Percentiles rank a stretch among this genome's conserved stretches.
These are phyloP conservation scores for Chaetomiaceae sp. DNA, from an alignment of 2,329 filamentous ascomycete genomes.

Conservation along the genomic window DNA sequence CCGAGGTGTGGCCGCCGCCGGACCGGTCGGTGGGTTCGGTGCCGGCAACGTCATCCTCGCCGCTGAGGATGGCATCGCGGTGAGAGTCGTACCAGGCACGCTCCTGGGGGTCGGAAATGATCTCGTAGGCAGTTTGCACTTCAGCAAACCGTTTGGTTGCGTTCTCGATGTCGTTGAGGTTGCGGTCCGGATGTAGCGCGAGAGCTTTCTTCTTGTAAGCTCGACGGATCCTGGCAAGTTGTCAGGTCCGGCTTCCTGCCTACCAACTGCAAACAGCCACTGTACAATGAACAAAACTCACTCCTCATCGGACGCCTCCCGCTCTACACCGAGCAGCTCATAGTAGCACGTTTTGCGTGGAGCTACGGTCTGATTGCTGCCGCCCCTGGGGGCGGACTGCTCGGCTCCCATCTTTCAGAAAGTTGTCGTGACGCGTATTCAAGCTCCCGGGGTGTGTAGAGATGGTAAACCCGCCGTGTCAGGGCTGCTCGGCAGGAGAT, in stretches of 20 bases:
- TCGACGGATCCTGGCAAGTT: constrained; percentile 70
- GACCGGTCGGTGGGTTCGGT: constrained; percentile 37
- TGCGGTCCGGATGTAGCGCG: constrained; percentile 91
- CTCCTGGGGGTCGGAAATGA: constrained; percentile 94
- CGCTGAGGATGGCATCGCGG: constrained; percentile 73
- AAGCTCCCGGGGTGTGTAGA: not conserved
- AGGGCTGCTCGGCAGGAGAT: too few species aligned
- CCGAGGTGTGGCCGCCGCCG: constrained; percentile 69
- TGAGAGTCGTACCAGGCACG: constrained; percentile 98
- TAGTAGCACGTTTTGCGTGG: constrained; percentile 72
- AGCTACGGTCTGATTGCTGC: constrained; percentile 25
- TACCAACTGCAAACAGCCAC: too few species aligned
- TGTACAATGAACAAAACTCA: constrained; percentile 36
- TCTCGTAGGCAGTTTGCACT: constrained; percentile 86
- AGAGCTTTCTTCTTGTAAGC: constrained; percentile 88
- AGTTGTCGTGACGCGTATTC: not conserved
- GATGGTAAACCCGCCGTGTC: too few species aligned
- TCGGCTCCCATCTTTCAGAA: constrained; percentile 46
- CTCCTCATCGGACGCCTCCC: constrained; percentile 75
- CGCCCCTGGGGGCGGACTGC: constrained; percentile 44
- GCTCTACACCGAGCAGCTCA: constrained; percentile 70
- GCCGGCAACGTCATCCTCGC: constrained; percentile 45
- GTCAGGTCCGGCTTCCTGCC: not conserved
- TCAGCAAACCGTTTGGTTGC: constrained; percentile 86
- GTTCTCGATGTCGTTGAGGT: constrained; percentile 77